These are phyloP conservation scores for Exophiala sp. DNA, from an alignment of 2,329 filamentous ascomycete species.

Conservation along the genomic window DNA sequence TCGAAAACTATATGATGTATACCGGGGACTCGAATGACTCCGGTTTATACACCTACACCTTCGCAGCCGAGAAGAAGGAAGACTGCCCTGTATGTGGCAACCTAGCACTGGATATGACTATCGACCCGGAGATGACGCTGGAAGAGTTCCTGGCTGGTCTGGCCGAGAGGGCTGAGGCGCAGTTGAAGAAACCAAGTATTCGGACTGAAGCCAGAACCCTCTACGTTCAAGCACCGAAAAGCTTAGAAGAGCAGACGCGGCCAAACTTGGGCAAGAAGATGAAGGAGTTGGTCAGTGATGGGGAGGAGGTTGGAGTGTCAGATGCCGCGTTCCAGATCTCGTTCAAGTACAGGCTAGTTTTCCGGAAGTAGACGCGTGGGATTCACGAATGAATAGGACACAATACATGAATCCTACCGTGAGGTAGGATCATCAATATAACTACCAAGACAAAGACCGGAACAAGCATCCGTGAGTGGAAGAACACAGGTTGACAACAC, in stretches of 20 bases:
- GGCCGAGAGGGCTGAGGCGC: constrained; percentile 75
- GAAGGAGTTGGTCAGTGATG: constrained; percentile 66
- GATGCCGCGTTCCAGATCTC: constrained; percentile 81
- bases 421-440: background rate
- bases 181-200: constrained; percentile 89
- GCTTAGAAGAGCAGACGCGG: constrained; percentile 76
- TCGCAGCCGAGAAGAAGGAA: constrained; percentile 85
- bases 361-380: constrained; percentile 32
- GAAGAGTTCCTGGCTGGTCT: constrained; percentile 80
- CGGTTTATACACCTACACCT: constrained; percentile 94
- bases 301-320: constrained; percentile 85
- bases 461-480: background rate
- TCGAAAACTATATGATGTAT: constrained; percentile 99
- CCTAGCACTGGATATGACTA: constrained; percentile 65
- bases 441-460: background rate
- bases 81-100: constrained; percentile 94
- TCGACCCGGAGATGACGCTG: constrained; percentile 66
- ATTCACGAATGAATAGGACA: background rate
- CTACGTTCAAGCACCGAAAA: constrained; percentile 79
- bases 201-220: constrained; percentile 74
- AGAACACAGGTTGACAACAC: background rate
- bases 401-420: background rate
- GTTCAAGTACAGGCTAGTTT: constrained; percentile 55
- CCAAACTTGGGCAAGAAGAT: constrained; percentile 76
- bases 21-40: constrained; percentile 94